Conservation (phyloP, 2,329 filamentous ascomycete genomes). For the Fonsecaea nubica region DNA sequence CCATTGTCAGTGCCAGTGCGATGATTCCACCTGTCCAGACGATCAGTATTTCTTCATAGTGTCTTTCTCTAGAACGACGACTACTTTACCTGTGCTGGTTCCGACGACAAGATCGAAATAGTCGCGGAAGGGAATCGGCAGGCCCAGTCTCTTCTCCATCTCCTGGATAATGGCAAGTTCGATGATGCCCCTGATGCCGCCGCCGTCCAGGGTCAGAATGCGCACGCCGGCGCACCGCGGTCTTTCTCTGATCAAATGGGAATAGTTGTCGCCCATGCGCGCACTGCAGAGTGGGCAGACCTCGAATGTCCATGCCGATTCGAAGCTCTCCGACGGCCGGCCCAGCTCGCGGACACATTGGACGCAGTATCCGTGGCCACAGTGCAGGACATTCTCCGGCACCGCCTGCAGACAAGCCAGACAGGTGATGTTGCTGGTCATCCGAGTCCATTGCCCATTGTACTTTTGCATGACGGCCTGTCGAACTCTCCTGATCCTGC, state of each 20-base stretch:
- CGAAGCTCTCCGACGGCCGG: conserved; percentile 8
- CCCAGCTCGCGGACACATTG: conserved; percentile 20
- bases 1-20: conserved; percentile 10
- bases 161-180: conserved; percentile 29
- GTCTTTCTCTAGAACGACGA: neutral
- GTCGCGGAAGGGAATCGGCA: conserved; percentile 28
- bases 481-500: conserved; percentile 13
- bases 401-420: conserved; percentile 19
- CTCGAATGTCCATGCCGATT: conserved; percentile 20
- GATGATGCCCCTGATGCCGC: conserved; percentile 31
- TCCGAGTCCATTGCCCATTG: neutral
- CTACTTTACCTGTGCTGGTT: conserved; percentile 29
- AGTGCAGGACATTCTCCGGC: conserved; percentile 19
- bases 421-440: conserved; percentile 21
- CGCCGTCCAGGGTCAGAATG: conserved; percentile 34
- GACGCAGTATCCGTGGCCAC: conserved; percentile 19
- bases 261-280: conserved; percentile 12
- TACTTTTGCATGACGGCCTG: conserved; percentile 12
- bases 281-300: conserved; percentile 12
- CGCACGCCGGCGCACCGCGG: conserved; percentile 29
- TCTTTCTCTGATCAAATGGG: conserved; percentile 27
- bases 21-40: conserved; percentile 9
- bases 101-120: conserved; percentile 35
- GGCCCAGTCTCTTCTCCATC: conserved; percentile 27
- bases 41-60: neutral